These are phyloP conservation scores for Pichia terricola DNA, from an alignment of 1,139 yeast species.

Conservation along the genomic window DNA sequence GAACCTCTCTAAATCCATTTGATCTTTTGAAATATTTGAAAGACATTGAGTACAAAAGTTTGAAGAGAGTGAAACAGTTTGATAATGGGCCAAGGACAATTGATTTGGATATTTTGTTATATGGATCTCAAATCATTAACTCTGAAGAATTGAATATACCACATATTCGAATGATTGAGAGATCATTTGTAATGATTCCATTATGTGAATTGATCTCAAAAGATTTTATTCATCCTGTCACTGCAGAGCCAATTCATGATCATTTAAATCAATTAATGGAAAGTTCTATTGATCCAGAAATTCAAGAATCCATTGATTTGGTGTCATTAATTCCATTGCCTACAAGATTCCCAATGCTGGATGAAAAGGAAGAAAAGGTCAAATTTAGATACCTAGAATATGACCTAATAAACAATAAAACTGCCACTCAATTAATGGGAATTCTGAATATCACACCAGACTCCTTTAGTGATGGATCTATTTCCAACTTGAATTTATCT, in stretches of 20 bases:
- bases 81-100: conserved; percentile 90
- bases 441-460: conserved; percentile 88
- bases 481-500: conserved; percentile 31
- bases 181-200: conserved; percentile 87
- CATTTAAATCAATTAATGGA: conserved; percentile 51
- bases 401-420: conserved; percentile 28
- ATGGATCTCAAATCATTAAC: conserved; percentile 49
- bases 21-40: conserved; percentile 55
- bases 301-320: conserved; percentile 41
- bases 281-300: conserved; percentile 23
- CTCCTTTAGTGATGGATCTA: conserved; percentile 89
- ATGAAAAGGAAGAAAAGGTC: conserved; percentile 8
- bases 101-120: conserved; percentile 78
- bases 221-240: conserved; percentile 61
- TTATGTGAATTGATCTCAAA: conserved; percentile 70
- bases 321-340: conserved; percentile 38
- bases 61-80: conserved; percentile 65
- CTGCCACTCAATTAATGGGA: conserved; percentile 63
- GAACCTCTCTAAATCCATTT: conserved; percentile 48
- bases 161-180: conserved; percentile 77
- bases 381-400: conserved; percentile 29
- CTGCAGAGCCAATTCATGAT: conserved; percentile 67
- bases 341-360: conserved; percentile 15
- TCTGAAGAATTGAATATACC: conserved; percentile 61
- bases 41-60: conserved; percentile 62